A percentile compares a stretch with the other conserved stretches of the same genome.
phyloP scores from a whole-genome alignment of 352 stramenopile species.

The Blastocystis sp. region DNA sequence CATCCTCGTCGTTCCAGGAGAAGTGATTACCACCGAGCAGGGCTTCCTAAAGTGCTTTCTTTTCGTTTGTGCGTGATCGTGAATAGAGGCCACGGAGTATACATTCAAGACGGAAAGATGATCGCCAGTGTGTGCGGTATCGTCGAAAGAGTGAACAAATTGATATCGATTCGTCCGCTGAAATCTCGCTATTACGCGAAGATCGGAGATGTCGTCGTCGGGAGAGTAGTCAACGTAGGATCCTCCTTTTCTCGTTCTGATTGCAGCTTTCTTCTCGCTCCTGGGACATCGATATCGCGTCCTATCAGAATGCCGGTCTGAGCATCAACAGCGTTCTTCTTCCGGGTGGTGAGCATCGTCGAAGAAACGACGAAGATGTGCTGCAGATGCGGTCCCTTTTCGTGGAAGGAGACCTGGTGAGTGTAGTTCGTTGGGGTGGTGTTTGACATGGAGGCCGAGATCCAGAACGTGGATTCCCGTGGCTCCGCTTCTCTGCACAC shows the following conservation, averaged over 20 bases:
- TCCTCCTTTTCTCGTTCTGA: neutral
- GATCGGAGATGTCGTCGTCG: slow-evolving; percentile 74
- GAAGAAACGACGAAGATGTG: slow-evolving; percentile 49
- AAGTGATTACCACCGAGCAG: slow-evolving; percentile 71
- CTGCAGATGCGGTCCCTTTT: slow-evolving; percentile 68
- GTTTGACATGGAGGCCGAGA: slow-evolving; percentile 27
- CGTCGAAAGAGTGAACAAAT: slow-evolving; percentile 72
- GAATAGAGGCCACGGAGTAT: slow-evolving; percentile 50
- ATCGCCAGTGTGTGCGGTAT: slow-evolving; percentile 70
- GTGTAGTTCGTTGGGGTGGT: slow-evolving; percentile 16
- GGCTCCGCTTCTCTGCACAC: slow-evolving; percentile 45
- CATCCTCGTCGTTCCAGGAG: slow-evolving; percentile 73
- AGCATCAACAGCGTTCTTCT: slow-evolving; percentile 70
- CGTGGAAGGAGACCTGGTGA: slow-evolving; percentile 54
- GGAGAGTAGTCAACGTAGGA: slow-evolving; percentile 44
- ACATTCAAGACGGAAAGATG: slow-evolving; percentile 58
- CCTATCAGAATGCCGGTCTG: slow-evolving; percentile 40
- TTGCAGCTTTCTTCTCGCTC: slow-evolving; percentile 10
- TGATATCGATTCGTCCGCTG: slow-evolving; percentile 59
- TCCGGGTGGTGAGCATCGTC: slow-evolving; percentile 61
- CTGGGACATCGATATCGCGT: slow-evolving; percentile 58
- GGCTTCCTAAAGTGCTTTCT: slow-evolving; percentile 62
- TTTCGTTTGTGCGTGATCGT: neutral
- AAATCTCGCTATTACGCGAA: slow-evolving; percentile 63
- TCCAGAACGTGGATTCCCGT: slow-evolving; percentile 37